Evolutionary conservation across 1,284 basidiomycete species (phyloP), one percentile per base, ranked within the genome.

Genomic region (Tilletia horrida): DNA sequence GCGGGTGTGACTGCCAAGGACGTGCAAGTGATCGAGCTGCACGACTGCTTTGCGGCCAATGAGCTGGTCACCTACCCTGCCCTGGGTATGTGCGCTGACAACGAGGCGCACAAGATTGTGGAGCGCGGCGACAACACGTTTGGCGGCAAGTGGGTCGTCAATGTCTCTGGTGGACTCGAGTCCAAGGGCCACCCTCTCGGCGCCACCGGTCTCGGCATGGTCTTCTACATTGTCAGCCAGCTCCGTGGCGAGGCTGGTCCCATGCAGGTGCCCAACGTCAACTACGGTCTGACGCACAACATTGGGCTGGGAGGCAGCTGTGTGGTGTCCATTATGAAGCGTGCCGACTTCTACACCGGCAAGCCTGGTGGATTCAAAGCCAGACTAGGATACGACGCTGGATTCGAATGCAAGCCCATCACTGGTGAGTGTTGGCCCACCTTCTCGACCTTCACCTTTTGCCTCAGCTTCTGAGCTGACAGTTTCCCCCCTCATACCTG

Each of bases 191-290:
- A 79, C 79, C 91, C 91, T 2, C 85, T 92, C 23, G 91, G 91
- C 50, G 91, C 91, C 1, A 91, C 90, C 7, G 91, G 91, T 1
- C 83, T 93, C 18, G 91, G 90, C 43, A 92, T 92, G 90, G 89
- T 91, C 79, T 92, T 91, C 81, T 93, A 91, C 80, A 90, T 93
- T 71, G 86, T 88, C 72, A 90, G 73, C 88, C 80, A 73, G 88
- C 85, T 73, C 9, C 73, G 76, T 23, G 79, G 77, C 55, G 81
- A 83, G 71, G 80, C 69, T 9, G 81, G 81, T 43, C 69, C 63
- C 1, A 72, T 16, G 86, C 88, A 11, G 88, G 88, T 44, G 84
- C 88, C 90, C 73, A 88, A 88, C 63, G 90, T 90, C 9, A 90
- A 92, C 79, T 89, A 87, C 73, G 91, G 89, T 1, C 84, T 93